Conservation (phyloP, 768 basidiomycete genomes). For the Kwoniella dejecticola region DNA sequence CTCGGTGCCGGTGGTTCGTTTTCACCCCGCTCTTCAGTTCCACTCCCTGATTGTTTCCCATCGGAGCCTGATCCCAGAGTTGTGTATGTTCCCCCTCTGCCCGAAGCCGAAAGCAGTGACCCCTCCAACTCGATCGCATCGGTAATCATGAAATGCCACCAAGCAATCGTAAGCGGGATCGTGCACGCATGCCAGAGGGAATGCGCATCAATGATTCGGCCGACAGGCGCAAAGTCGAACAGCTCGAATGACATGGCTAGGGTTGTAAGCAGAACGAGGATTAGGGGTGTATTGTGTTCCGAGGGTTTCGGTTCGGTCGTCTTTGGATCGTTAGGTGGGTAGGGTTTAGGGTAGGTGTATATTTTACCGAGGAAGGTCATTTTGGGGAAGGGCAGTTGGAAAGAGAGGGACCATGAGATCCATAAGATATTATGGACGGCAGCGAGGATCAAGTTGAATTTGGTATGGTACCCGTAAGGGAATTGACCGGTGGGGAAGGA, state of each 20-base stretch:
- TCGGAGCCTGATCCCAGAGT: neutral
- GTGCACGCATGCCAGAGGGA: slow-evolving; percentile 90
- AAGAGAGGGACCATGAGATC: slow-evolving; percentile 65
- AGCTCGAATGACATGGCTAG: slow-evolving; percentile 77
- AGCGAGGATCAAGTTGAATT: slow-evolving; percentile 76
- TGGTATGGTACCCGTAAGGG: slow-evolving; percentile 84
- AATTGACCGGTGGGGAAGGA: slow-evolving; percentile 74
- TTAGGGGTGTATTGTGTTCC: slow-evolving; percentile 38
- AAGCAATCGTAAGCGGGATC: slow-evolving; percentile 70
- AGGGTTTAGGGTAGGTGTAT: slow-evolving; percentile 59
- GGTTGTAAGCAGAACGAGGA: slow-evolving; percentile 68
- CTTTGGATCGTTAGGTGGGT: slow-evolving; percentile 50
- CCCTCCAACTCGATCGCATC: slow-evolving; percentile 45
- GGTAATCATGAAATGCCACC: slow-evolving; percentile 71
- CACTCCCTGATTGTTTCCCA: neutral
- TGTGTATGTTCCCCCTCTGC: neutral
- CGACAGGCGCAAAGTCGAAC: slow-evolving; percentile 83
- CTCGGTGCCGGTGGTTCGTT: neutral
- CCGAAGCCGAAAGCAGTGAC: slow-evolving; percentile 3
- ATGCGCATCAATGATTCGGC: slow-evolving; percentile 82
- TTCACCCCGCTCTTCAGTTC: neutral
- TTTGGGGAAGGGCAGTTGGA: slow-evolving; percentile 58
- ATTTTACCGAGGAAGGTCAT: slow-evolving; percentile 57
- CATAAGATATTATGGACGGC: slow-evolving; percentile 78
- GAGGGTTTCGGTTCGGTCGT: slow-evolving; percentile 21